Conservation (phyloP, 176 grass and related monocot species). For the Oryza brachyantha region DNA sequence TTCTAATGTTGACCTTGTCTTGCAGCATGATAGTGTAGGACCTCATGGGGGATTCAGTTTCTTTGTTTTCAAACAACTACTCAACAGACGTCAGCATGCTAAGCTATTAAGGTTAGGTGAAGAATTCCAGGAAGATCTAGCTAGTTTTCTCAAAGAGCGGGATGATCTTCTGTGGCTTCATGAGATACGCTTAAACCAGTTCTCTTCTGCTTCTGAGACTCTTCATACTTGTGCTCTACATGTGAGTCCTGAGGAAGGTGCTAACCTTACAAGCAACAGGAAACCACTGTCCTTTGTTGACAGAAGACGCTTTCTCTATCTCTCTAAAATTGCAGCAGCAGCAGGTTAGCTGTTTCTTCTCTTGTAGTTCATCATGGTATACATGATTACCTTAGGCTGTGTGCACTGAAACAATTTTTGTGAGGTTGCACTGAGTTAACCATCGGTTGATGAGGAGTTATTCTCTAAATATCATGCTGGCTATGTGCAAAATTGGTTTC, state of each 20-base stretch:
- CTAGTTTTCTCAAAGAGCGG: slow-evolving; percentile 76
- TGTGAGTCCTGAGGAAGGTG: slow-evolving; percentile 35
- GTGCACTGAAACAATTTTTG: not conserved
- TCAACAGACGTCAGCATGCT: slow-evolving; percentile 50
- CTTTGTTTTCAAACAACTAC: slow-evolving; percentile 81
- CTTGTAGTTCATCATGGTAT: not conserved
- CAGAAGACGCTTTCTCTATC: slow-evolving; percentile 83
- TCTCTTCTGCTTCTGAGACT: slow-evolving; percentile 73
- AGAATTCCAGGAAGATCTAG: slow-evolving; percentile 93
- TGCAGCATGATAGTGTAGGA: slow-evolving; percentile 93
- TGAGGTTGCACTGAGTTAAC: not conserved
- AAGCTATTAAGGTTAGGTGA: slow-evolving; percentile 94
- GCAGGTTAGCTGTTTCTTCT: slow-evolving; percentile 69
- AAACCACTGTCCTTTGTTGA: slow-evolving; percentile 54
- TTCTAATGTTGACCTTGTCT: slow-evolving; percentile 39
- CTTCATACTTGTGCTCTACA: slow-evolving; percentile 67
- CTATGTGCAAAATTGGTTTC: slow-evolving; percentile 25
- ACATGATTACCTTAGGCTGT: not conserved
- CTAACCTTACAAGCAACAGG: slow-evolving; percentile 37
- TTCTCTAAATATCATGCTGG: not conserved
- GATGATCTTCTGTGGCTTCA: slow-evolving; percentile 89
- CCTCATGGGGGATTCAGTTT: slow-evolving; percentile 93
- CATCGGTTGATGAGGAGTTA: slow-evolving; percentile 14
- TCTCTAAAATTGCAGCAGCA: slow-evolving; percentile 90
- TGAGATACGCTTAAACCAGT: slow-evolving; percentile 82